Base-by-base conservation (phyloP, 2,329 filamentous ascomycete species). In the Teratosphaeria nubilosa region DNA sequence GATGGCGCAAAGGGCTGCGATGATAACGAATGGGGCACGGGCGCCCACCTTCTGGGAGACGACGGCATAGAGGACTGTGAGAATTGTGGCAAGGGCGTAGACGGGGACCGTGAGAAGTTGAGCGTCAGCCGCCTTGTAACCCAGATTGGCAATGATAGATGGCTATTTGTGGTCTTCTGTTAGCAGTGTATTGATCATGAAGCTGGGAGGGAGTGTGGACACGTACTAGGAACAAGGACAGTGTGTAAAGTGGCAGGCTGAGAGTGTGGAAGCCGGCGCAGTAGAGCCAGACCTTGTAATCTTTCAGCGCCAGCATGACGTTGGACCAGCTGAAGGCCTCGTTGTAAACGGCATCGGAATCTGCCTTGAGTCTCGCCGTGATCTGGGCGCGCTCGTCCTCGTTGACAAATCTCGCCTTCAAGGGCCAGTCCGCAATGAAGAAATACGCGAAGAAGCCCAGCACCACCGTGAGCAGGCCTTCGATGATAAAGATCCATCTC, bases 221-320 rank as follows among this genome's bases (percentile, higher is more conserved):
- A 27, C 76, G 58, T 66, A 81, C 72, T 25, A 78, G 61, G 65
- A 77, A 78, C 11, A 78, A 66, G 0, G 75, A 73, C 37, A 78
- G 70, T 7, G 74, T 76, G 65, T 78, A 73, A 1, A 78, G 72
- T 5, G 75, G 75, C 77, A 91, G 71, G 58, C 83, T 86, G 77
- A 90, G 84, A 5, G 86, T 88, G 68, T 90, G 86, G 64, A 88
- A 90, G 0, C 80, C 82, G 0, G 88, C 69, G 0, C 86, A 85
- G 63, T 91, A 91, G 0, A 91, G 76, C 84, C 84, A 89, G 66
- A 85, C 85, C 67, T 86, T 89, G 1, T 82, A 81, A 64, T 91
- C 86, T 14, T 77, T 81, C 48, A 89, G 70, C 0, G 87, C 87
- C 20, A 81, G 76, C 25, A 71, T 58, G 0, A 91, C 87, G 22